Evolutionary conservation across 176 grass and related monocot genomes (phyloP).

Genomic region (Oryza longistaminata): DNA sequence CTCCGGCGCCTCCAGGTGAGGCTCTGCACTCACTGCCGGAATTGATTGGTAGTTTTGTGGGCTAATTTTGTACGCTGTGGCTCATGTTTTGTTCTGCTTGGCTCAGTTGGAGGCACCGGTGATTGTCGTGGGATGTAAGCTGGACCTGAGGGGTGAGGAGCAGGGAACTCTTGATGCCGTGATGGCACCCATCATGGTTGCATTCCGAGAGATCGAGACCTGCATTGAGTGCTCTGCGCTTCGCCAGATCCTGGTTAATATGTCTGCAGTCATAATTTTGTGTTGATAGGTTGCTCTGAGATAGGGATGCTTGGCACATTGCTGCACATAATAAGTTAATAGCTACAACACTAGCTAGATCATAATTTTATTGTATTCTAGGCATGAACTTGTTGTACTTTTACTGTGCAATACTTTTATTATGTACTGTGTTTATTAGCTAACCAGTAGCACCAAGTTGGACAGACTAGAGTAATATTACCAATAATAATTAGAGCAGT

Average conservation of each 20-base stretch:
- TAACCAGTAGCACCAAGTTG: too few relatives aligned
- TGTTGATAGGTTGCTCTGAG: neutral
- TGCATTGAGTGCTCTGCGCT: constrained; percentile 86
- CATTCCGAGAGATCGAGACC: constrained; percentile 74
- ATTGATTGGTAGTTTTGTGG: neutral
- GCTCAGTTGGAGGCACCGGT: constrained; percentile 67
- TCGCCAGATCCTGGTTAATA: constrained; percentile 72
- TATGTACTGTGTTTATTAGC: neutral
- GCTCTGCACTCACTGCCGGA: neutral
- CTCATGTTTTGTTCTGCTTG: constrained; percentile 7
- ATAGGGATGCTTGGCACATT: neutral
- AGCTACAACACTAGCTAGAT: neutral
- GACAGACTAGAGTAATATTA: too few relatives aligned
- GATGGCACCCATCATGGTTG: constrained; percentile 77
- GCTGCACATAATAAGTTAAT: neutral
- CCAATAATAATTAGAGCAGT: too few relatives aligned
- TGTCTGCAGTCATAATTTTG: neutral
- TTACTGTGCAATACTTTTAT: neutral
- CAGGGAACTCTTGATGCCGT: constrained; percentile 70
- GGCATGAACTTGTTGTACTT: neutral
- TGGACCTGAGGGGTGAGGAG: constrained; percentile 85
- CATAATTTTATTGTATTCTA: neutral
- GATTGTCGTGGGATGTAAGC: constrained; percentile 91
- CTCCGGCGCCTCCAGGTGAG: constrained; percentile 64
- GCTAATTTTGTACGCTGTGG: constrained; percentile 1